Conservation (phyloP, 345 rosid genomes). For the Punica granatum region DNA sequence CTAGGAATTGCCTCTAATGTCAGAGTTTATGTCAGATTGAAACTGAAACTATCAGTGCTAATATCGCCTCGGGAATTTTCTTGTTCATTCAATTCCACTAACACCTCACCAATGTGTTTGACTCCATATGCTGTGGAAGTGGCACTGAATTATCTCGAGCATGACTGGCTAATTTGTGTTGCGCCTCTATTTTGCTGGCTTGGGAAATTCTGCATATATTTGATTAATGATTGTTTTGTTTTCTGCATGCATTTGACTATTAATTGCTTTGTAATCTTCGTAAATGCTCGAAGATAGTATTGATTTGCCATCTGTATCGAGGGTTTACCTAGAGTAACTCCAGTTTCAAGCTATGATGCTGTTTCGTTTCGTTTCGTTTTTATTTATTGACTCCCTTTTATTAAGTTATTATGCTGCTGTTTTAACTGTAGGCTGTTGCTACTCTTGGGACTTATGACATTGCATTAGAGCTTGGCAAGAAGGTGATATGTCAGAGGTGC, state of each 20-base stretch:
- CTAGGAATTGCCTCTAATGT: neutral
- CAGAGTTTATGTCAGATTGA: neutral
- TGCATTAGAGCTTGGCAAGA: slow-evolving; percentile 83
- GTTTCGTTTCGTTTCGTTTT: too few relatives aligned
- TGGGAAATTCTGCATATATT: neutral
- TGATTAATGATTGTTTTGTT: too few relatives aligned
- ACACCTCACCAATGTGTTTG: neutral
- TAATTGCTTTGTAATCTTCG: neutral
- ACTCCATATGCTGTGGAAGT: neutral
- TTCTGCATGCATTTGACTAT: too few relatives aligned
- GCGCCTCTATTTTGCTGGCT: neutral
- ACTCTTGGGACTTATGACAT: slow-evolving; percentile 88
- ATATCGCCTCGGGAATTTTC: neutral
- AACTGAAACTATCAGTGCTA: neutral
- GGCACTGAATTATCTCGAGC: neutral
- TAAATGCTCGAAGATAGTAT: neutral
- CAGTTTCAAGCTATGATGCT: too few relatives aligned
- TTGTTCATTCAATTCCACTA: neutral
- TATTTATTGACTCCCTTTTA: too few relatives aligned
- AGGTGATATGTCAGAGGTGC: slow-evolving; percentile 86
- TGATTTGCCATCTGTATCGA: neutral
- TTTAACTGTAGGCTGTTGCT: slow-evolving; percentile 56
- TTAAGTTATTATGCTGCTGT: neutral
- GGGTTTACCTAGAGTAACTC: too few relatives aligned
- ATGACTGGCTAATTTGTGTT: neutral